These are phyloP conservation scores for Tolypocladium paradoxum DNA, from an alignment of 2,329 filamentous ascomycete genomes.

Conservation along the genomic window DNA sequence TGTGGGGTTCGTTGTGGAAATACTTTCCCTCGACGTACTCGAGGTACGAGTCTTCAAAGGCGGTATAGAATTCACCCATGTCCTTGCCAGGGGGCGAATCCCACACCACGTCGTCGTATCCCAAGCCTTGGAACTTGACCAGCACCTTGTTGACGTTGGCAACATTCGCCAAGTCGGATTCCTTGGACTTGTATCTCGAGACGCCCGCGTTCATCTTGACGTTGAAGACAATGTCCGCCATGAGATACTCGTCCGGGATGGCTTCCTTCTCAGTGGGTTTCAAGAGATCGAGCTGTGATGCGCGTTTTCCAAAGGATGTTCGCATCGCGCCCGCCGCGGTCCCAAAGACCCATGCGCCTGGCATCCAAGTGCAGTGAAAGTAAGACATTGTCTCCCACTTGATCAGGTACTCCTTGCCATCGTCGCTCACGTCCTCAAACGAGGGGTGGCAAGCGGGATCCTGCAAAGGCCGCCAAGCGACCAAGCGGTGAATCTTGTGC, in stretches of 20 bases:
- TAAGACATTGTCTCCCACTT: slow-evolving; percentile 81
- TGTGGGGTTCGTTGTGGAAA: slow-evolving; percentile 44
- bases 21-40: slow-evolving; percentile 77
- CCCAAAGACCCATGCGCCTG: slow-evolving; percentile 81
- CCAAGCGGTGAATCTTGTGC: slow-evolving; percentile 62
- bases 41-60: slow-evolving; percentile 74
- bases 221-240: slow-evolving; percentile 80
- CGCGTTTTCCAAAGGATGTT: slow-evolving; percentile 63
- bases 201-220: slow-evolving; percentile 45
- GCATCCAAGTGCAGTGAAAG: slow-evolving; percentile 74
- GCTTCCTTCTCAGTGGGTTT: slow-evolving; percentile 67
- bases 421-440: slow-evolving; percentile 38
- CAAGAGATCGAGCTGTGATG: slow-evolving; percentile 43
- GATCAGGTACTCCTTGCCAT: slow-evolving; percentile 83
- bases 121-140: slow-evolving; percentile 87
- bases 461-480: slow-evolving; percentile 70
- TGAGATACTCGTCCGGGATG: slow-evolving; percentile 75
- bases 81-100: slow-evolving; percentile 64
- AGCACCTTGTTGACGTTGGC: slow-evolving; percentile 61
- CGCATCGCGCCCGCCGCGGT: slow-evolving; percentile 54
- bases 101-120: slow-evolving; percentile 88
- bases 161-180: slow-evolving; percentile 61
- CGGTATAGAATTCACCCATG: slow-evolving; percentile 56
- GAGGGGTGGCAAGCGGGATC: slow-evolving; percentile 25
- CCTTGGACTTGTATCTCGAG: slow-evolving; percentile 45